These are phyloP conservation scores for Pezicula radicicola DNA, from an alignment of 2,329 filamentous ascomycete genomes.

Conservation along the genomic window DNA sequence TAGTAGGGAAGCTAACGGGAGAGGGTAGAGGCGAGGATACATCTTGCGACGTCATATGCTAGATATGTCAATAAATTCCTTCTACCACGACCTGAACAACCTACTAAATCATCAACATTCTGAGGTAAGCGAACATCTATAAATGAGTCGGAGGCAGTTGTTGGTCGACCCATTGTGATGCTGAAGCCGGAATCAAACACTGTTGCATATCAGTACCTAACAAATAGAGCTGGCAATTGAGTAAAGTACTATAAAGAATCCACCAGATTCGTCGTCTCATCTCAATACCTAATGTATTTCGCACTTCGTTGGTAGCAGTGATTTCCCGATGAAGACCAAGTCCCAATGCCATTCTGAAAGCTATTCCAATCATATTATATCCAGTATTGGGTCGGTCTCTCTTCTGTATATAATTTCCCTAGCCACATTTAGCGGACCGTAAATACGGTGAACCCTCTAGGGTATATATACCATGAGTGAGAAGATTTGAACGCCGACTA, in stretches of 20 bases:
- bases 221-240: no score
- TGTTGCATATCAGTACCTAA: no score
- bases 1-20: slow-evolving; percentile 34
- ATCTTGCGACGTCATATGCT: slow-evolving; percentile 11
- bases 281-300: slow-evolving; percentile 31
- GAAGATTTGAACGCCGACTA: slow-evolving; percentile 13
- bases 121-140: slow-evolving; percentile 39
- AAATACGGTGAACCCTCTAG: neutral
- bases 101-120: slow-evolving; percentile 41
- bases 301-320: slow-evolving; percentile 31
- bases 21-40: slow-evolving; percentile 15
- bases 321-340: slow-evolving; percentile 46
- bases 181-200: slow-evolving; percentile 43
- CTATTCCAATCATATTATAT: slow-evolving; percentile 49
- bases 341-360: slow-evolving; percentile 46
- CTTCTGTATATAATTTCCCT: slow-evolving; percentile 31
- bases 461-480: slow-evolving; percentile 9
- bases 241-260: slow-evolving; percentile 31
- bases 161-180: slow-evolving; percentile 41
- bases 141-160: slow-evolving; percentile 33
- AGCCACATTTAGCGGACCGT: neutral
- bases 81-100: neutral
- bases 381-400: slow-evolving; percentile 48
- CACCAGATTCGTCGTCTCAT: slow-evolving; percentile 40
- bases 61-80: neutral